phyloP scores from a whole-genome alignment of 148 eudicot species.

The Bassia scoparia region DNA sequence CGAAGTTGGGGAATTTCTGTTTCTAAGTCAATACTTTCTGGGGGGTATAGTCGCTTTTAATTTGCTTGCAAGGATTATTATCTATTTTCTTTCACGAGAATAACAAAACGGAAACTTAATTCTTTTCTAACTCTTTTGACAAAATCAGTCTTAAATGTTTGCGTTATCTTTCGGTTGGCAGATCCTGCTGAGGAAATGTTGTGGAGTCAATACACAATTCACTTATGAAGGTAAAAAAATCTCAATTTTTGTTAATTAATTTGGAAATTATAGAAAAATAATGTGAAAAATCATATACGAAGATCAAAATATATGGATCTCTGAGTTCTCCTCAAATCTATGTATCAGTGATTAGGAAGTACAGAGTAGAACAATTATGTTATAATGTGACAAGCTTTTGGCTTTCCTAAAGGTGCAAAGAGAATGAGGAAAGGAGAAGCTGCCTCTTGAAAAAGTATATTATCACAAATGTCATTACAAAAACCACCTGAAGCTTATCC shows the following conservation, averaged over 20 bases:
- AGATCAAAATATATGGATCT: not conserved
- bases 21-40: conserved; percentile 90
- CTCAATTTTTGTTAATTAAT: not conserved
- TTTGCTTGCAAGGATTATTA: conserved; percentile 1
- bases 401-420: conserved; percentile 61
- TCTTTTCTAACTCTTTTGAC: not conserved
- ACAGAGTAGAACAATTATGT: not conserved
- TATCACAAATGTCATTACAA: conserved; percentile 82
- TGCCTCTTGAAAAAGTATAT: conserved; percentile 82
- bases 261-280: not conserved
- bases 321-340: not conserved
- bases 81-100: not conserved
- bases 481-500: conserved; percentile 95
- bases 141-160: not conserved
- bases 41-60: conserved; percentile 48
- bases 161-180: conserved; percentile 32
- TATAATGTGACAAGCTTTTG: conserved; percentile 16
- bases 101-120: not conserved
- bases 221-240: conserved; percentile 66
- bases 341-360: not conserved
- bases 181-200: conserved; percentile 97
- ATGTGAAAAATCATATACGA: not conserved
- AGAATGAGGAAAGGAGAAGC: conserved; percentile 89
- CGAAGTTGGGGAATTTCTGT: conserved; percentile 92
- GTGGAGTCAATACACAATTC: conserved; percentile 83